phyloP scores from a whole-genome alignment of 2,329 filamentous ascomycete genomes.

The Pseudohalonectria lignicola region DNA sequence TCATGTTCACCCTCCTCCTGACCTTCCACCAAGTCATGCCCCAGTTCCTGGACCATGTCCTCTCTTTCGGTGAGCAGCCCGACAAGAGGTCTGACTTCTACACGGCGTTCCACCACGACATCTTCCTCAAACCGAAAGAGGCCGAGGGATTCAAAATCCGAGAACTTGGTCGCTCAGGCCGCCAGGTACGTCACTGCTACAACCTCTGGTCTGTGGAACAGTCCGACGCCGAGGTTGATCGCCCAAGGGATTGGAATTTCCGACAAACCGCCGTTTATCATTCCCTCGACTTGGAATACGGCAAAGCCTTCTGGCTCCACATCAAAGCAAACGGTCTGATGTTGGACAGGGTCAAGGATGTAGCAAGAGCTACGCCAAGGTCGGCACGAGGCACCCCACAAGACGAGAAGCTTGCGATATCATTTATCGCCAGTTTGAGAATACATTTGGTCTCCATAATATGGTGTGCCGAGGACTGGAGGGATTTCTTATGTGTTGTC shows the following conservation, averaged over 20 bases:
- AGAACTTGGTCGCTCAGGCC: background rate
- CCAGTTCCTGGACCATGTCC: background rate
- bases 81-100: background rate
- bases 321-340: constrained; percentile 1
- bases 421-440: no score
- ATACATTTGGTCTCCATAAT: no score
- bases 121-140: background rate
- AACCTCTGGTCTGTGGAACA: constrained; percentile 1
- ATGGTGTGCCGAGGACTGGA: constrained; percentile 1
- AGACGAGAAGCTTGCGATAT: no score
- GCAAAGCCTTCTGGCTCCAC: background rate
- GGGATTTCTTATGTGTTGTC: background rate
- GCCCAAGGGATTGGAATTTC: background rate
- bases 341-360: background rate
- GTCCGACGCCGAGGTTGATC: no score
- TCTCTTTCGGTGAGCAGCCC: background rate
- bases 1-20: background rate
- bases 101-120: constrained; percentile 2
- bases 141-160: background rate
- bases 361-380: background rate
- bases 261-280: constrained; percentile 1
- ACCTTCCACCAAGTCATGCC: constrained; percentile 1
- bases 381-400: background rate
- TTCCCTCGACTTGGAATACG: background rate
- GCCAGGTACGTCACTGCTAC: constrained; percentile 1